Evolutionary conservation across 2,329 filamentous ascomycete species (phyloP).

Genomic region (Curvularia hawaiiensis): DNA sequence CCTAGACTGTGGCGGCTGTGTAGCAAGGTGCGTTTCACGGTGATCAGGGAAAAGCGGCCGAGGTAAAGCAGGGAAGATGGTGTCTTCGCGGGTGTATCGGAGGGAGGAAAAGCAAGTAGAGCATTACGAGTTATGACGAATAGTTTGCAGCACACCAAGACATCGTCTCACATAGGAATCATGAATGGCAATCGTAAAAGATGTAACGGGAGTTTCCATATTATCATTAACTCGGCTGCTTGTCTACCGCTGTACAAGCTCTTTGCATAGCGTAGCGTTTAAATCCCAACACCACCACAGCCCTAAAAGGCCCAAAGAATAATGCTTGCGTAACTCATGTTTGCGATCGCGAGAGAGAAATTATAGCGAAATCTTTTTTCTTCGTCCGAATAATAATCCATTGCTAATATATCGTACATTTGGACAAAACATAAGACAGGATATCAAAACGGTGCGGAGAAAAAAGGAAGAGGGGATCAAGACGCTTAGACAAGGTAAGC

Average conservation of each 20-base stretch:
- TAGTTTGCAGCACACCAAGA: no score
- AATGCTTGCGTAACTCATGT: conserved; percentile 18
- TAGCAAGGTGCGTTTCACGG: not conserved
- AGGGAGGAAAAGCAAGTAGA: not conserved
- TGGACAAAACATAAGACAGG: conserved; percentile 12
- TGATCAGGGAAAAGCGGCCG: not conserved
- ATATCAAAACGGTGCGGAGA: not conserved
- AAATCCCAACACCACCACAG: not conserved
- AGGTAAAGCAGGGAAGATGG: not conserved
- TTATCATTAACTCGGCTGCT: conserved; percentile 24
- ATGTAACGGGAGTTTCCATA: not conserved
- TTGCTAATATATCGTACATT: conserved; percentile 25
- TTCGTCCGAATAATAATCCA: conserved; percentile 19
- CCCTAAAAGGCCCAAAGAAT: conserved; percentile 2
- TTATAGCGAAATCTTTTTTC: no score
- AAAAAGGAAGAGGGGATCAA: not conserved
- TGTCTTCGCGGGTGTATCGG: not conserved
- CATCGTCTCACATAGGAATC: no score
- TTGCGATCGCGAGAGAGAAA: conserved; percentile 5
- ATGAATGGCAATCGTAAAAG: no score
- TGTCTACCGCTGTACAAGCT: conserved; percentile 30
- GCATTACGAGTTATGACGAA: no score
- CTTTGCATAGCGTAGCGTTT: conserved; percentile 30
- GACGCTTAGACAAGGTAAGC: conserved; percentile 47
- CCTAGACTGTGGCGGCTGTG: not conserved